Evolutionary conservation across 2,329 filamentous ascomycete genomes (phyloP).

Genomic region (Pyrenophora tritici-repentis): DNA sequence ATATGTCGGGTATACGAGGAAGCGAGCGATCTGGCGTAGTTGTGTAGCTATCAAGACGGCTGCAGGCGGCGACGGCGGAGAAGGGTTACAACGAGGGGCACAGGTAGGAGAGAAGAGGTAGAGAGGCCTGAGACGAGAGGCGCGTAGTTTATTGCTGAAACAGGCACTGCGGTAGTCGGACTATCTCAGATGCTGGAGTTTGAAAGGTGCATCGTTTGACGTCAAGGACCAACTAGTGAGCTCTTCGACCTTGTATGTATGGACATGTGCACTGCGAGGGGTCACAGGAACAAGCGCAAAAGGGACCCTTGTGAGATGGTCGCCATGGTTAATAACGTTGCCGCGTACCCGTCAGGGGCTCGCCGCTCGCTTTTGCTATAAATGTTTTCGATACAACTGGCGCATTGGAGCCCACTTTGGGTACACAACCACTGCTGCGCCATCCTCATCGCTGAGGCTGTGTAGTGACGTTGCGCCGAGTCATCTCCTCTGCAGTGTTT

Average conservation of each 20-base stretch:
- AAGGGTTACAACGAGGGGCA: slow-evolving; percentile 17
- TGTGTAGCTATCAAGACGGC: slow-evolving; percentile 2
- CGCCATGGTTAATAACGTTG: slow-evolving; percentile 14
- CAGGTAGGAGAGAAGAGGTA: slow-evolving; percentile 10
- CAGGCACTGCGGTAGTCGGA: slow-evolving; percentile 22
- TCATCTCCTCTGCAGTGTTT: slow-evolving; percentile 23
- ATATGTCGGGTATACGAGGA: slow-evolving; percentile 17
- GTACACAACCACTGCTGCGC: slow-evolving; percentile 24
- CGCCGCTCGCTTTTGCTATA: slow-evolving; percentile 26
- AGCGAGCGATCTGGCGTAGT: slow-evolving; percentile 6
- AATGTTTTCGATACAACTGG: slow-evolving; percentile 22
- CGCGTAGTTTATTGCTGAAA: slow-evolving; percentile 31
- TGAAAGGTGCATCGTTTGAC: slow-evolving; percentile 21
- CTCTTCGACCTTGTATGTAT: slow-evolving; percentile 13
- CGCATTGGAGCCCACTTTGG: slow-evolving; percentile 13
- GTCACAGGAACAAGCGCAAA: slow-evolving; percentile 23
- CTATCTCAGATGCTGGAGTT: slow-evolving; percentile 15
- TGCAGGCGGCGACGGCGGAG: slow-evolving; percentile 13
- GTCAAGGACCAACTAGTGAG: slow-evolving; percentile 20
- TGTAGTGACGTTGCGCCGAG: slow-evolving; percentile 24
- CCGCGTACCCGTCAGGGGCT: slow-evolving; percentile 18
- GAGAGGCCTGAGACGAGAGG: slow-evolving; percentile 19
- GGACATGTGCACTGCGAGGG: slow-evolving; percentile 12
- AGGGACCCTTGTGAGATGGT: slow-evolving; percentile 4
- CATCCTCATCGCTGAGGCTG: slow-evolving; percentile 26